These are phyloP conservation scores for Straminergon stramineum DNA, from an alignment of 225 moss, liverwort and hornwort species.

Conservation along the genomic window DNA sequence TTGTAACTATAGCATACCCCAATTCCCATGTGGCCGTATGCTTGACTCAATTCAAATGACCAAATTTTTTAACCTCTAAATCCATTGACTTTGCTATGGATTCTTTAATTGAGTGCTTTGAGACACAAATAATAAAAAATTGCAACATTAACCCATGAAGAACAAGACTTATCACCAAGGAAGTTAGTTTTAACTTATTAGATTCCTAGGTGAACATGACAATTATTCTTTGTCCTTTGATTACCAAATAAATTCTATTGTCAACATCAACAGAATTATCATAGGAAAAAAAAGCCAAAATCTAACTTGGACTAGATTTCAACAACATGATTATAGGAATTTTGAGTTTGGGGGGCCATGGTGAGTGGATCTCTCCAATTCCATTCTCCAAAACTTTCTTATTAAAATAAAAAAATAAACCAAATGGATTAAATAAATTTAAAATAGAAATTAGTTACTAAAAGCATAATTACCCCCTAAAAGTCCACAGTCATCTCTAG, in stretches of 20 bases:
- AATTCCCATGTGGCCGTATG: not conserved
- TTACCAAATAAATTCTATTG: not conserved
- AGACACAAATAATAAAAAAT: not conserved
- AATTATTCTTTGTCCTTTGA: not conserved
- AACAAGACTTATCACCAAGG: not conserved
- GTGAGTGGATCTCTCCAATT: not conserved
- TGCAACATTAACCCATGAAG: not conserved
- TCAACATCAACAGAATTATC: accelerated
- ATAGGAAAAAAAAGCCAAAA: not conserved
- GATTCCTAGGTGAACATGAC: not conserved
- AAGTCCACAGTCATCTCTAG: too few species aligned
- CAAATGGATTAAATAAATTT: not conserved
- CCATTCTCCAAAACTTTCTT: not conserved
- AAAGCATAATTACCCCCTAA: not conserved
- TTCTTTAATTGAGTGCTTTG: not conserved
- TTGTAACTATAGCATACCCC: accelerated
- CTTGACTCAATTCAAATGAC: not conserved
- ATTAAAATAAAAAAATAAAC: not conserved
- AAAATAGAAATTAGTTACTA: not conserved
- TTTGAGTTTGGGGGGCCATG: not conserved
- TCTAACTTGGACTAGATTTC: not conserved
- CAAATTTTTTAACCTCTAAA: not conserved
- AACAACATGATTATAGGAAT: not conserved
- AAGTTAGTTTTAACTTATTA: not conserved
- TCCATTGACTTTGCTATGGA: too few species aligned